Base-by-base conservation (phyloP, 1,284 basidiomycete species). In the Rhodotorula sp. region DNA sequence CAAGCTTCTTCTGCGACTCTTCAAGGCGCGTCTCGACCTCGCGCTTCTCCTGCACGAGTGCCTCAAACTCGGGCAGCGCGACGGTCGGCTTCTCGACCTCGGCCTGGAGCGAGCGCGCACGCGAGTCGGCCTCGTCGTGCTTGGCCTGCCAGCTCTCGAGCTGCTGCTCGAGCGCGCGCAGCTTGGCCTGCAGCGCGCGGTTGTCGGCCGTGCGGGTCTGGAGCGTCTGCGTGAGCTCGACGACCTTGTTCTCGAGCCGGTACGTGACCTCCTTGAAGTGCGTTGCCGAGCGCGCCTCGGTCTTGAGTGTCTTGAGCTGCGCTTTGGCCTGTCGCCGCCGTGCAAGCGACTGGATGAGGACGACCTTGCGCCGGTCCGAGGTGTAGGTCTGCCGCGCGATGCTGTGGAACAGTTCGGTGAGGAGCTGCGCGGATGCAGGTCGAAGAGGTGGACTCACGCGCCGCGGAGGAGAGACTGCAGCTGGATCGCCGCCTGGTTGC, bases 201-300 rank as follows among this genome's bases (percentile, higher is more conserved):
- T 93, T 96, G 84, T 99, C 96, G 74, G 88, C 88, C 14, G 90
- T 95, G 54, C 96, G 89, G 80, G 88, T 90, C 82, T 99, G 97
- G 23, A 99, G 86, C n/a, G 85, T 89, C 81, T 99, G 97, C 0
- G 97, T 99, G 77, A 99, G 90, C 81, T 99, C 96, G 71, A 99
- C 93, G 61, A 99, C 97, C 84, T 99, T 99, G 87, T 99, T 99
- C 85, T 99, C 97, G 72, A 99, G 86, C 78, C 89, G 89, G 82
- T 98, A 99, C 0, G 97, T 98, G 76, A 97, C 97, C 84, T 99
- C 97, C 84, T 99, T 97, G 87, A 97, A 97, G 82, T 97, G 97
- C 77, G 91, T 91, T 46, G 96, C 96, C 1, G 96, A 98, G 66
- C 94, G 92, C 41, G 97, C 97, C 82, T 99, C 97, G 42, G 89